Conservation (phyloP, 2,329 filamentous ascomycete species). For the Fusarium veterinarium region DNA sequence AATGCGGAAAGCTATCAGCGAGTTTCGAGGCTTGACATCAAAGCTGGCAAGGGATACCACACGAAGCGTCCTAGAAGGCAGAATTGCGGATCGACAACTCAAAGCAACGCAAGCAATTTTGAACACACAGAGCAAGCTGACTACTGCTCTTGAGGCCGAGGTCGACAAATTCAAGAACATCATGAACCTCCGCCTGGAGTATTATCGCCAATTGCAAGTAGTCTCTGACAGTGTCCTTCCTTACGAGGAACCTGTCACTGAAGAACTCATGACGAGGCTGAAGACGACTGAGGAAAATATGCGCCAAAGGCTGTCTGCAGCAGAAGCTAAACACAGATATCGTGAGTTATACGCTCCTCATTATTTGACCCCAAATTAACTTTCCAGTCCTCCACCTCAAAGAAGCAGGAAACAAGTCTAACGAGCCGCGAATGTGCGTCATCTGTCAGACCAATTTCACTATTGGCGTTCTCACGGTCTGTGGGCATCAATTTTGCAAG, state of each 20-base stretch:
- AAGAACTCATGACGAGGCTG: constrained; percentile 56
- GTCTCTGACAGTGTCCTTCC: constrained; percentile 90
- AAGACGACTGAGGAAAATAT: constrained; percentile 54
- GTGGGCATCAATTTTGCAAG: constrained; percentile 92
- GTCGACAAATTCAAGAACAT: constrained; percentile 78
- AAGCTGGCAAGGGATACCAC: constrained; percentile 54
- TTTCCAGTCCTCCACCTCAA: constrained; percentile 63
- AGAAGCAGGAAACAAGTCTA: constrained; percentile 69
- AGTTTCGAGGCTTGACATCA: constrained; percentile 75
- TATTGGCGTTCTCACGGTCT: constrained; percentile 84
- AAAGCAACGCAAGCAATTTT: constrained; percentile 67
- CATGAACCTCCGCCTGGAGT: constrained; percentile 89
- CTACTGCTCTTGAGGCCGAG: constrained; percentile 70
- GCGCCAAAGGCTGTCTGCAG: constrained; percentile 68
- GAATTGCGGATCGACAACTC: constrained; percentile 73
- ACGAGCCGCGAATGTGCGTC: constrained; percentile 78
- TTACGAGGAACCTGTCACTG: constrained; percentile 72
- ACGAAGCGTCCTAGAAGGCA: constrained; percentile 74
- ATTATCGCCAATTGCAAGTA: constrained; percentile 88
- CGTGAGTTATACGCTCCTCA: constrained; percentile 52
- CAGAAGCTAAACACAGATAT: constrained; percentile 82
- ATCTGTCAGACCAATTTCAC: constrained; percentile 86
- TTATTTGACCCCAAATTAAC: constrained; percentile 14
- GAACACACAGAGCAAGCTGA: constrained; percentile 62
- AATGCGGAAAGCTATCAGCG: constrained; percentile 75